A percentile compares a stretch with the other conserved stretches of the same genome.
phyloP scores from a whole-genome alignment of 805 yeast genomes.

The Diddensiella transvaalensis region DNA sequence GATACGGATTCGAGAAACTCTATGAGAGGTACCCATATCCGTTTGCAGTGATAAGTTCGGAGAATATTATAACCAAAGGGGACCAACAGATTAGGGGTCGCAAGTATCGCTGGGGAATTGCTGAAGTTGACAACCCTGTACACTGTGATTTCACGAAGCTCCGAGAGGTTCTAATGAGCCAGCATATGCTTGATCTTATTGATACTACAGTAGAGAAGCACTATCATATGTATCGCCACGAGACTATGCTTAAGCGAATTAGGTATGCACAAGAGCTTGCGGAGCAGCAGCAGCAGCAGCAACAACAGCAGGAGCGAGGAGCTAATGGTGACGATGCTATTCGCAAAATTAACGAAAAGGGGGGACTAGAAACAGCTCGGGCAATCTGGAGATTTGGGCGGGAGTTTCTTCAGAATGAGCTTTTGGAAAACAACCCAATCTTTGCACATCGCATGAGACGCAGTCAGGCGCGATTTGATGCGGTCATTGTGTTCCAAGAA shows the following conservation, averaged over 20 bases:
- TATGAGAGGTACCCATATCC: constrained; percentile 40
- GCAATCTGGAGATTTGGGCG: constrained; percentile 18
- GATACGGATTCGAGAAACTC: constrained; percentile 41
- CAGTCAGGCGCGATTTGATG: constrained; percentile 83
- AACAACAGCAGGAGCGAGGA: neutral
- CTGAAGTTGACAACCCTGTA: constrained; percentile 89
- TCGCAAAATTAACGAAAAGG: constrained; percentile 10
- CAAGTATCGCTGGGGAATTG: constrained; percentile 92
- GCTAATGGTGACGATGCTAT: constrained; percentile 7
- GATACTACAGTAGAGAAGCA: constrained; percentile 77
- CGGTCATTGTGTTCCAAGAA: constrained; percentile 84
- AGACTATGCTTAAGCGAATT: constrained; percentile 28
- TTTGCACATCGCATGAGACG: neutral
- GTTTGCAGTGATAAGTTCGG: constrained; percentile 53
- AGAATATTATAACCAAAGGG: constrained; percentile 54
- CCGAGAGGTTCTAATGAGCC: constrained; percentile 74
- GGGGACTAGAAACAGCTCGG: constrained; percentile 18
- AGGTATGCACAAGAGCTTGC: constrained; percentile 6
- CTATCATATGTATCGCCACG: constrained; percentile 66
- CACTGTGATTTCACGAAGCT: constrained; percentile 88
- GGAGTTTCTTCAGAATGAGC: constrained; percentile 32
- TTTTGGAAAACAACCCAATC: neutral
- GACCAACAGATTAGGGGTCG: constrained; percentile 76
- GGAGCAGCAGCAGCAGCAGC: neutral
- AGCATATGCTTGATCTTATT: constrained; percentile 78